phyloP scores from a whole-genome alignment of 2,329 filamentous ascomycete species.

The Colletotrichum simmondsii region DNA sequence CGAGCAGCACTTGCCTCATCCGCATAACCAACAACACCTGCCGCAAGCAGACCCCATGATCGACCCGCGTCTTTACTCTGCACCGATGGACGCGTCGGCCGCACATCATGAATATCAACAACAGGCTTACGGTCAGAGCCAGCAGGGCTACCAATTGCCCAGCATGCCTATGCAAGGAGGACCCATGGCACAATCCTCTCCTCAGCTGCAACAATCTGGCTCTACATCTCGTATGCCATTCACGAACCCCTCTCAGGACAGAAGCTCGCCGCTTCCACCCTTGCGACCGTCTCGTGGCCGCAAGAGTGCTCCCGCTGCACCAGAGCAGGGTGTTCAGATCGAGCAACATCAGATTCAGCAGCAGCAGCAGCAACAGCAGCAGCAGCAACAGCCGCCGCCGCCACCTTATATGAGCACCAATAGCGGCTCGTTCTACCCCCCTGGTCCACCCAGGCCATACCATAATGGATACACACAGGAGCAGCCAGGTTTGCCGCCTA shows the following conservation, averaged over 20 bases:
- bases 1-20: slow-evolving; percentile 26
- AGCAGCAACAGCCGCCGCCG: slow-evolving; percentile 28
- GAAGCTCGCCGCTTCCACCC: slow-evolving; percentile 33
- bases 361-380: slow-evolving; percentile 21
- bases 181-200: slow-evolving; percentile 17
- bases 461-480: slow-evolving; percentile 30
- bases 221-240: slow-evolving; percentile 34
- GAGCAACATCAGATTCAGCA: slow-evolving; percentile 26
- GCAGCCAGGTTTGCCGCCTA: slow-evolving; percentile 27
- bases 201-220: slow-evolving; percentile 23
- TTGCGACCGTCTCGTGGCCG: slow-evolving; percentile 31
- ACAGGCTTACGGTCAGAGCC: slow-evolving; percentile 19
- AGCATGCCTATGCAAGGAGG: slow-evolving; percentile 23
- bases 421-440: slow-evolving; percentile 32
- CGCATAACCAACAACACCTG: slow-evolving; percentile 26
- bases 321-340: slow-evolving; percentile 13
- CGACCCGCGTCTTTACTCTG: slow-evolving; percentile 31
- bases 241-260: slow-evolving; percentile 32
- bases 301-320: slow-evolving; percentile 19
- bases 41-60: slow-evolving; percentile 26
- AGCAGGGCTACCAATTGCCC: slow-evolving; percentile 28
- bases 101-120: slow-evolving; percentile 30
- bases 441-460: slow-evolving; percentile 29
- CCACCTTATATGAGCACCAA: slow-evolving; percentile 29
- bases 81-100: slow-evolving; percentile 27